phyloP scores from a whole-genome alignment of 208 protist species.

The Leptomonas pyrrhocoris region DNA sequence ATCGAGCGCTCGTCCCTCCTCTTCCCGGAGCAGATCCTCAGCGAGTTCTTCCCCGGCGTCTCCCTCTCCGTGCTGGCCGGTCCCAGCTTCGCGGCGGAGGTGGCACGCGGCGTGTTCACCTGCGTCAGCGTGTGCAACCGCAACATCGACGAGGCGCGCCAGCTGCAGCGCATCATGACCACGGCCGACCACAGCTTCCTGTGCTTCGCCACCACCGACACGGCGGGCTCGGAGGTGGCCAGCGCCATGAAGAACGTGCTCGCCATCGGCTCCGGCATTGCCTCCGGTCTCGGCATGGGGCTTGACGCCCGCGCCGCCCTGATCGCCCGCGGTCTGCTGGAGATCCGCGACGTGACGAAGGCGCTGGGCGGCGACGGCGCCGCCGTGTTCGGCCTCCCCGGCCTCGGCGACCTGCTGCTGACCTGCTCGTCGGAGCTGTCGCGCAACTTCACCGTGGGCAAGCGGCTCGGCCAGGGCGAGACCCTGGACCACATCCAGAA shows the following conservation, averaged over 20 bases:
- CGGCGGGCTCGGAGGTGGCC: slow-evolving; percentile 83
- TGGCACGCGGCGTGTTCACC: slow-evolving; percentile 75
- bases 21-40: slow-evolving; percentile 78
- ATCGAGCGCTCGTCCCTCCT: slow-evolving; percentile 79
- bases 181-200: slow-evolving; percentile 67
- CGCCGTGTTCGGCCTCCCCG: slow-evolving; percentile 86
- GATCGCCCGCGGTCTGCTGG: slow-evolving; percentile 78
- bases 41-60: slow-evolving; percentile 60
- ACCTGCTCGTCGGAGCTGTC: slow-evolving; percentile 88
- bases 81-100: slow-evolving; percentile 89
- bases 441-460: slow-evolving; percentile 85
- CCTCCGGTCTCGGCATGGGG: slow-evolving; percentile 71
- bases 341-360: slow-evolving; percentile 80
- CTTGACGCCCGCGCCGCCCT: slow-evolving; percentile 79
- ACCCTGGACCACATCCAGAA: slow-evolving; percentile 61
- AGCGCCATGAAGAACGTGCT: slow-evolving; percentile 92
- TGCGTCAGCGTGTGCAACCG: slow-evolving; percentile 3
- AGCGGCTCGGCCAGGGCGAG: slow-evolving; percentile 73
- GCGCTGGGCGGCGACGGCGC: slow-evolving; percentile 76
- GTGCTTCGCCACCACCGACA: slow-evolving; percentile 84
- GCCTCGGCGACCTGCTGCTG: slow-evolving; percentile 86
- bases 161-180: slow-evolving; percentile 56
- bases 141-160: too few relatives aligned
- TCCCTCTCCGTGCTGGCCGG: slow-evolving; percentile 75
- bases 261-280: slow-evolving; percentile 77